phyloP scores from a whole-genome alignment of 345 rosid genomes.

The Garcia nutans region DNA sequence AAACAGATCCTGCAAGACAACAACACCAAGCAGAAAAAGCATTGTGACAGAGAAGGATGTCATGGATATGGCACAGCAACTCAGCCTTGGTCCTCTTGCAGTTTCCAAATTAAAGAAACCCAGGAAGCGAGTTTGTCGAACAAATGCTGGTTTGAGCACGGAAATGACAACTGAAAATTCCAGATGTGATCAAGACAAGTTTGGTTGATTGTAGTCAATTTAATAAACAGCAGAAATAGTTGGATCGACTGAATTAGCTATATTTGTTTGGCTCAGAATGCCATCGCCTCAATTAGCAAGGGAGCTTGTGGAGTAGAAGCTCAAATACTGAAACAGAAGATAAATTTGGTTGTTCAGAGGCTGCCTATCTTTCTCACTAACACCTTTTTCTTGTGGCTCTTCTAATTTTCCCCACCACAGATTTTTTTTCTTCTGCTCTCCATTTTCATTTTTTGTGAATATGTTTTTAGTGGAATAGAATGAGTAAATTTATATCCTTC shows the following conservation, averaged over 20 bases:
- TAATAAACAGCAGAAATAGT: neutral
- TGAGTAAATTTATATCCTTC: neutral
- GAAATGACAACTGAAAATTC: slow-evolving; percentile 33
- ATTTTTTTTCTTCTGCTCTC: neutral
- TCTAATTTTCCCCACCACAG: neutral
- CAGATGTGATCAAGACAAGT: slow-evolving; percentile 19
- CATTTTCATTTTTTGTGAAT: neutral
- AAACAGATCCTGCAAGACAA: slow-evolving; percentile 46
- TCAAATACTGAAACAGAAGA: neutral
- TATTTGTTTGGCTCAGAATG: neutral
- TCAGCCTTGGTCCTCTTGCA: slow-evolving; percentile 51
- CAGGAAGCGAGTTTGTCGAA: slow-evolving; percentile 45
- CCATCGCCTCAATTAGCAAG: neutral
- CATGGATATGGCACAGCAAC: slow-evolving; percentile 37
- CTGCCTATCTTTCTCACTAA: neutral
- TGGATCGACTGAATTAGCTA: neutral
- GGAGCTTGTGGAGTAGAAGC: neutral
- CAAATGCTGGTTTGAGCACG: slow-evolving; percentile 32
- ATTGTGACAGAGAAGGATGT: slow-evolving; percentile 34
- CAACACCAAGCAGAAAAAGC: slow-evolving; percentile 34
- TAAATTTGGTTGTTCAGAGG: neutral
- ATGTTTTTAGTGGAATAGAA: neutral
- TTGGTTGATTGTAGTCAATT: slow-evolving; percentile 8
- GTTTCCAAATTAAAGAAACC: slow-evolving; percentile 45
- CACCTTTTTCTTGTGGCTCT: neutral